Percentiles rank a stretch among this genome's conserved stretches.
Conservation (phyloP, 495 filamentous ascomycete genomes). For the Penicillium daleae region DNA sequence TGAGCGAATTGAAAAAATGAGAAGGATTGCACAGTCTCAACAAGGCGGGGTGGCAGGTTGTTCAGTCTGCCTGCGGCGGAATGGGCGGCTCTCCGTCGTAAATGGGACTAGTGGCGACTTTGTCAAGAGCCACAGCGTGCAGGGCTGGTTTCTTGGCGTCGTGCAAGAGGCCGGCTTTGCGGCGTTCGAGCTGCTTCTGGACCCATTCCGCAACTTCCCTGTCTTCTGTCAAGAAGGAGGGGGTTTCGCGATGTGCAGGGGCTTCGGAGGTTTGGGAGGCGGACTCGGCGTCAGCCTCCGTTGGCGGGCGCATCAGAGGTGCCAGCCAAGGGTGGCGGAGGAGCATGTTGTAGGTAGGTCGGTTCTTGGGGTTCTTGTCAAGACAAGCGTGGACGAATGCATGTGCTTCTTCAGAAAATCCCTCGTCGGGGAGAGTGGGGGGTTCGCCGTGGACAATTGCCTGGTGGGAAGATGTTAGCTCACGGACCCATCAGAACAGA, state of each 20-base stretch:
- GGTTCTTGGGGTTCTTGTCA: conserved; percentile 87
- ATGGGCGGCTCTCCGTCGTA: conserved; percentile 34
- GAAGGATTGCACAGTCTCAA: conserved; percentile 5
- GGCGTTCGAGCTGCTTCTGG: conserved; percentile 64
- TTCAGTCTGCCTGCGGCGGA: conserved; percentile 20
- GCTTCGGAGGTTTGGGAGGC: conserved; percentile 43
- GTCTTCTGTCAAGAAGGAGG: conserved; percentile 59
- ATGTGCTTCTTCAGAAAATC: conserved; percentile 77
- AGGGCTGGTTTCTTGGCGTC: conserved; percentile 67
- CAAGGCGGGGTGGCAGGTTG: background rate
- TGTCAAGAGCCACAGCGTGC: conserved; percentile 76
- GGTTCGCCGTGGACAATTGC: conserved; percentile 97
- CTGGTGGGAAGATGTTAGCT: conserved; percentile 51
- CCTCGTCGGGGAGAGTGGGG: conserved; percentile 76
- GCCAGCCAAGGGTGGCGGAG: conserved; percentile 88
- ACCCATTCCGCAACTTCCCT: conserved; percentile 88
- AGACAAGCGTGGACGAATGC: conserved; percentile 90
- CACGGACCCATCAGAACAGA: conserved; percentile 7
- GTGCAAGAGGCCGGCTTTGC: conserved; percentile 53
- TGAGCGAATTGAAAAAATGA: conserved; percentile 1
- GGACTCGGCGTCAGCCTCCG: conserved; percentile 76
- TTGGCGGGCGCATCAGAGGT: conserved; percentile 77
- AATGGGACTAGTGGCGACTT: conserved; percentile 47
- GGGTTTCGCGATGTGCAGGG: conserved; percentile 45
- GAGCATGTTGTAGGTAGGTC: conserved; percentile 87